Conservation (phyloP, 2,329 filamentous ascomycete species). For the Colletotrichum scovillei region DNA sequence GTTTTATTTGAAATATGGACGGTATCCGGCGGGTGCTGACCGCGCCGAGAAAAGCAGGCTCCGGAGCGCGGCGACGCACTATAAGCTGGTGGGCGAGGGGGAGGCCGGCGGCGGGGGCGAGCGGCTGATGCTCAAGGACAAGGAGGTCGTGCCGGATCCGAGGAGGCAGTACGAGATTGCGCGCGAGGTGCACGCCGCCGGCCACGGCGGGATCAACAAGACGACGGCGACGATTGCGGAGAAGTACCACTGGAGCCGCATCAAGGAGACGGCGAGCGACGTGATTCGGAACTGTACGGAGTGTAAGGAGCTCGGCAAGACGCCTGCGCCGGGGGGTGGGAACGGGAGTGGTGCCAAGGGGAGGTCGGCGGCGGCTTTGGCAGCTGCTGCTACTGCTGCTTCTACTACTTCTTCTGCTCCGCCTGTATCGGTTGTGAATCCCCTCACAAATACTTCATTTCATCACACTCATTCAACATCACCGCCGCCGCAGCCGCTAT, state of each 20-base stretch:
- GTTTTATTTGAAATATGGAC: slow-evolving; percentile 94
- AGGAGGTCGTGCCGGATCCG: slow-evolving; percentile 94
- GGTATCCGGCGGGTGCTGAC: slow-evolving; percentile 93
- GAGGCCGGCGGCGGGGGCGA: slow-evolving; percentile 58
- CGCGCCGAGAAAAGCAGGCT: slow-evolving; percentile 95
- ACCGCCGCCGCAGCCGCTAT: slow-evolving; percentile 6
- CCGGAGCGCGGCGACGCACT: slow-evolving; percentile 92
- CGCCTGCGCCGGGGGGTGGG: slow-evolving; percentile 42
- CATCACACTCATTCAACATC: slow-evolving; percentile 7
- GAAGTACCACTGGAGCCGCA: slow-evolving; percentile 96
- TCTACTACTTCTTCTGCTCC: neutral
- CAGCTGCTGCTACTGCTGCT: slow-evolving; percentile 1
- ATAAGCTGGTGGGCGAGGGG: slow-evolving; percentile 76
- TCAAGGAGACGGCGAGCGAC: slow-evolving; percentile 96
- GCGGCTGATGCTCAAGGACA: slow-evolving; percentile 95
- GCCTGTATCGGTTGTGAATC: slow-evolving; percentile 2
- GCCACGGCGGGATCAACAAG: slow-evolving; percentile 97
- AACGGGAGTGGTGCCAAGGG: slow-evolving; percentile 20
- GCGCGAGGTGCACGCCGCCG: slow-evolving; percentile 75
- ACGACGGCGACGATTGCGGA: slow-evolving; percentile 95
- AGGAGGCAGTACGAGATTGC: slow-evolving; percentile 92
- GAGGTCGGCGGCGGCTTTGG: slow-evolving; percentile 5
- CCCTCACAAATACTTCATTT: neutral
- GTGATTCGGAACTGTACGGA: slow-evolving; percentile 92
- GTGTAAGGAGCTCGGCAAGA: slow-evolving; percentile 84